Evolutionary conservation across 768 basidiomycete genomes (phyloP), one percentile per base, ranked within the genome.

Genomic region (Trametes elegans): DNA sequence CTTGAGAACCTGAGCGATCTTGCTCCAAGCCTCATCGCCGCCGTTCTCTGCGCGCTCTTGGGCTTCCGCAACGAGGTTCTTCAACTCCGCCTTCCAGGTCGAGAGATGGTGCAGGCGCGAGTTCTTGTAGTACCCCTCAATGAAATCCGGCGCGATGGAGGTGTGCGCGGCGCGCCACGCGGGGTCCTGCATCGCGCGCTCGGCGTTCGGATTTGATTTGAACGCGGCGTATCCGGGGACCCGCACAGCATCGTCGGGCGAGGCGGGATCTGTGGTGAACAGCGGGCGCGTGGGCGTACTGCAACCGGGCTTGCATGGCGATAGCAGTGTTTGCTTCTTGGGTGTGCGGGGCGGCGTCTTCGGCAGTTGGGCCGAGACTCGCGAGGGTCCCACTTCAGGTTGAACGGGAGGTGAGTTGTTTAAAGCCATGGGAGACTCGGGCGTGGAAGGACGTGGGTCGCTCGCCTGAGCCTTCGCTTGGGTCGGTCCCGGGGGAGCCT

Each of bases 51-150:
- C 82, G 8, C 79, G 79, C 59, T 85, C 84, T 64, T 91, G 90
- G 0, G 94, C 91, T 64, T 89, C 81, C 16, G 81, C 77, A 1
- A 97, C 90, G 8, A 97, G 79, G 14, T 76, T 74, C 64, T 85
- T 86, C 34, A 98, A 77, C 64, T 98, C 95, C 0, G 90, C 81
- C 69, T 98, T 99, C 91, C 92, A 96, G 2, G 84, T 87, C 5
- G 90, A 85, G 10, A 99, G 71, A 64, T 95, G 88, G 62, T 99
- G 97, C n/a, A 99, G 74, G 1, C 97, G 87, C 1, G 89, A 93
- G 65, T 97, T 88, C 58, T 75, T 71, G 55, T 80, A 84, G 53
- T 66, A 73, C 2, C 83, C 87, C 36, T 92, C 86, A 51, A 98
- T 85, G 69, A 95, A 99, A 57, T 86, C 89, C 0, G 88, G 83